Evolutionary conservation across 83 land plant genomes (phyloP).

Genomic region (Diphasiastrum complanatum): DNA sequence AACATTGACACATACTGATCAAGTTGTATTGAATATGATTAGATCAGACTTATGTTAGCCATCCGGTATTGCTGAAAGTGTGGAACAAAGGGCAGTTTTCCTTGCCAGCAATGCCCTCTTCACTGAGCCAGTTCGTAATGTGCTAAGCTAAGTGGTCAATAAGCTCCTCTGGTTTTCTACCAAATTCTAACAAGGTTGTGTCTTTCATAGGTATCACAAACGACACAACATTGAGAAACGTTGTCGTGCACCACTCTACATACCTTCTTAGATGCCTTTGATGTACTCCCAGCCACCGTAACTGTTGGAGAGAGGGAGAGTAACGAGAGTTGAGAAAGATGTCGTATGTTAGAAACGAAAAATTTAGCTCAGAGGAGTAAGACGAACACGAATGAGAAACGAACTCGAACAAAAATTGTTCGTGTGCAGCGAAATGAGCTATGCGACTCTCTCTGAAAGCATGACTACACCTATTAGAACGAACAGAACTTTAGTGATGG

Average conservation of each 20-base stretch:
- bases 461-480: too few species aligned
- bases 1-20: too few species aligned
- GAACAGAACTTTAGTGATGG: too few species aligned
- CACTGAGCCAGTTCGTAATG: slow-evolving; percentile 53
- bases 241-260: slow-evolving; percentile 90
- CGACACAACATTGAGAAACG: slow-evolving; percentile 76
- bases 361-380: too few species aligned
- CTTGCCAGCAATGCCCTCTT: slow-evolving; percentile 38
- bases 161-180: slow-evolving; percentile 73
- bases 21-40: too few species aligned
- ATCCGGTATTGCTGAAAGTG: slow-evolving; percentile 95
- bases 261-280: slow-evolving; percentile 84
- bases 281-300: slow-evolving; percentile 89
- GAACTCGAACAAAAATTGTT: too few species aligned
- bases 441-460: too few species aligned
- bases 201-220: slow-evolving; percentile 86
- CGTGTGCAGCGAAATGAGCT: too few species aligned
- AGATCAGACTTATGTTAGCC: slow-evolving; percentile 63
- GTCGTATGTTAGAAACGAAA: too few species aligned
- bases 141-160: slow-evolving; percentile 57
- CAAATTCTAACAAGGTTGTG: slow-evolving; percentile 54
- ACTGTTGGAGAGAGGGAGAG: too few species aligned
- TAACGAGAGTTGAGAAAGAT: too few species aligned
- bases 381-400: too few species aligned
- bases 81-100: slow-evolving; percentile 82